Base-by-base conservation (phyloP, 176 grass and related monocot genomes). In the Oropetium thomaeum region DNA sequence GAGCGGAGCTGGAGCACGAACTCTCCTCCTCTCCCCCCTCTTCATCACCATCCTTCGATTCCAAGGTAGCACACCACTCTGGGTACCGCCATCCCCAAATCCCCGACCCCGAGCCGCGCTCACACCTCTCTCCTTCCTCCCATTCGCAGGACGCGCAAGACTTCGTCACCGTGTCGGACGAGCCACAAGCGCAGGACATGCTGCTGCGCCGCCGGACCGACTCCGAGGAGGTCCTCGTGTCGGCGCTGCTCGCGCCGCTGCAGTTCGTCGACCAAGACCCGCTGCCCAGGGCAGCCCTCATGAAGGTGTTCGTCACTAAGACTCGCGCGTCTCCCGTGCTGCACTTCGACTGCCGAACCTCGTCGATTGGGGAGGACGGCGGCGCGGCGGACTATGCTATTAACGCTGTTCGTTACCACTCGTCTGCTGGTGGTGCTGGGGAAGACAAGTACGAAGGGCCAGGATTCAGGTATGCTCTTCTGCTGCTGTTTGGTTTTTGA, bases 251-350 rank as follows among this genome's bases (percentile, higher is more conserved):
- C 55, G 85, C 79, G 2, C 93, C 90, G 40, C 79, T 97, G 82
- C 41, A 9, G 30, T 90, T 84, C 23, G 39, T 31, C 1, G 82
- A 26, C 19, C 53, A 74, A 8, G 85, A 77, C 2, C 35, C 82
- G 14, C 44, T 86, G 44, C 81, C 68, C 7, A 84, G 78, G 66
- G 73, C 60, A 15, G 77, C 76, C 32, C 72, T 78, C 45, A 87
- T 97, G 85, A 97, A 90, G 81, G 85, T 97, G 10, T 97, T 86
- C 71, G 52, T 97, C 77, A 82, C 71, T 15, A 97, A 80, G 86
- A 67, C 76, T 39, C 65, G 75, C 8, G 38, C 39, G 17, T 23
- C 48, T 48, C 82, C 93, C 1, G 87, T 93, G 25, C 62, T 97
- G 79, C 85, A 57, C n/a, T 97, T 93, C 64, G 89, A 96, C 67